Conservation (phyloP, 192 early-diverging fungal species). For the Blastocladiella britannica region DNA sequence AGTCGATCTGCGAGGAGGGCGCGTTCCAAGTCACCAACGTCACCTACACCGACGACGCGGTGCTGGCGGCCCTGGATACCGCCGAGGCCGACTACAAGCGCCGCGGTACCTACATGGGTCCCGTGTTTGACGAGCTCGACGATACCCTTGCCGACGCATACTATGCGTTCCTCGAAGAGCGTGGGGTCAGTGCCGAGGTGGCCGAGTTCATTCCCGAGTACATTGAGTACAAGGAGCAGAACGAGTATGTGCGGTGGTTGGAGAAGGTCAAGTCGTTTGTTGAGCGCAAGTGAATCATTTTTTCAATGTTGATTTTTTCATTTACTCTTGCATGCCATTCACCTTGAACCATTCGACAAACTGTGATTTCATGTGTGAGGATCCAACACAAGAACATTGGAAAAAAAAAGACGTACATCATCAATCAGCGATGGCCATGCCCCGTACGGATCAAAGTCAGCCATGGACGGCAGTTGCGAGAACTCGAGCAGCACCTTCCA, state of each 20-base stretch:
- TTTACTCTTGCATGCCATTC: not conserved
- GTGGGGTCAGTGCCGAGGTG: conserved; percentile 61
- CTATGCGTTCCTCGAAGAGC: conserved; percentile 65
- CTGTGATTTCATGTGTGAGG: not conserved
- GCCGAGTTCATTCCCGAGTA: conserved; percentile 72
- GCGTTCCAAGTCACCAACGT: conserved; percentile 70
- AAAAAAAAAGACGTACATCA: conserved; percentile 15
- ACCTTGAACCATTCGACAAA: conserved; percentile 12
- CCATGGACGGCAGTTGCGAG: not conserved
- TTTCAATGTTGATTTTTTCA: not conserved
- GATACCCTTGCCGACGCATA: conserved; percentile 49
- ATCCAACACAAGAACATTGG: not conserved
- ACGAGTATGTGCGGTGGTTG: conserved; percentile 79
- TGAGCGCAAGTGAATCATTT: conserved; percentile 24
- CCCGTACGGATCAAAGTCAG: conserved; percentile 12
- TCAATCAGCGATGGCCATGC: conserved; percentile 76
- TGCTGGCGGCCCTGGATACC: conserved; percentile 35
- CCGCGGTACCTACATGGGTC: conserved; percentile 68
- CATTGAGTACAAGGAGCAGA: conserved; percentile 87
- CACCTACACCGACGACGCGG: conserved; percentile 37
- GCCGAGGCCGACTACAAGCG: conserved; percentile 79
- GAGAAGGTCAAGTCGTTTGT: conserved; percentile 60
- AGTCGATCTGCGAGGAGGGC: conserved; percentile 60
- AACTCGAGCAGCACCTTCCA: conserved; percentile 29
- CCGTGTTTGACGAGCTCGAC: conserved; percentile 77